Conservation (phyloP, 2,329 filamentous ascomycete species). For the Tolypocladium sp. region DNA sequence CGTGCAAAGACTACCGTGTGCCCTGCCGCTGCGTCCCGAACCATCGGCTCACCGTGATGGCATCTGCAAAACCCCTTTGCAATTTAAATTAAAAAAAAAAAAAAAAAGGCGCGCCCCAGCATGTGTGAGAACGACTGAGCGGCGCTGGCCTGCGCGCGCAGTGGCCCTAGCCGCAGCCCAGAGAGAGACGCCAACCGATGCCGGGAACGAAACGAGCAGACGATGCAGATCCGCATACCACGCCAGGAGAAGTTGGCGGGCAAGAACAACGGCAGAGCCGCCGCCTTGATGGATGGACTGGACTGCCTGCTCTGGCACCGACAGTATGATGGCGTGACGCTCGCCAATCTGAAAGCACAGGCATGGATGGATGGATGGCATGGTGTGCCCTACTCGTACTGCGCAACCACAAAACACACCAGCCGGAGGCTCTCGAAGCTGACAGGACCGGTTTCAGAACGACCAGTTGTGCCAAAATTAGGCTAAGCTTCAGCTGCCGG, state of each 20-base stretch:
- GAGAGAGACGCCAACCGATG: not conserved
- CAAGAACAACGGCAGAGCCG: not conserved
- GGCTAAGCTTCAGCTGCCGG: slow-evolving; percentile 18
- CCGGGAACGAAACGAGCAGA: not conserved
- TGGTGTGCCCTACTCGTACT: not conserved
- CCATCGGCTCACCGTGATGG: not conserved
- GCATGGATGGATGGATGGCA: not conserved
- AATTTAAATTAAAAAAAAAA: not conserved
- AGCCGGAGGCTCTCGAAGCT: not conserved
- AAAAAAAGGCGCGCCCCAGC: not conserved
- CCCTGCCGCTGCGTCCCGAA: not conserved
- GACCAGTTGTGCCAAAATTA: slow-evolving; percentile 15
- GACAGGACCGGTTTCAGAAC: not conserved
- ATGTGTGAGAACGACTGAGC: not conserved
- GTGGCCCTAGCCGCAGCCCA: not conserved
- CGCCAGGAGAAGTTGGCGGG: not conserved
- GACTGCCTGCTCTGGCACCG: not conserved
- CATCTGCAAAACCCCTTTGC: not conserved
- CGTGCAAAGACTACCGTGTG: not conserved
- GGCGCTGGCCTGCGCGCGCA: not conserved
- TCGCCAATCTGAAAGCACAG: slow-evolving; percentile 13
- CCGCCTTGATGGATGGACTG: not conserved
- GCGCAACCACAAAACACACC: not conserved
- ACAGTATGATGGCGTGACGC: slow-evolving; percentile 13
- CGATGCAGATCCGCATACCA: not conserved